Evolutionary conservation across 2,329 filamentous ascomycete genomes (phyloP).

Genomic region (Pseudogymnoascus pannorum): DNA sequence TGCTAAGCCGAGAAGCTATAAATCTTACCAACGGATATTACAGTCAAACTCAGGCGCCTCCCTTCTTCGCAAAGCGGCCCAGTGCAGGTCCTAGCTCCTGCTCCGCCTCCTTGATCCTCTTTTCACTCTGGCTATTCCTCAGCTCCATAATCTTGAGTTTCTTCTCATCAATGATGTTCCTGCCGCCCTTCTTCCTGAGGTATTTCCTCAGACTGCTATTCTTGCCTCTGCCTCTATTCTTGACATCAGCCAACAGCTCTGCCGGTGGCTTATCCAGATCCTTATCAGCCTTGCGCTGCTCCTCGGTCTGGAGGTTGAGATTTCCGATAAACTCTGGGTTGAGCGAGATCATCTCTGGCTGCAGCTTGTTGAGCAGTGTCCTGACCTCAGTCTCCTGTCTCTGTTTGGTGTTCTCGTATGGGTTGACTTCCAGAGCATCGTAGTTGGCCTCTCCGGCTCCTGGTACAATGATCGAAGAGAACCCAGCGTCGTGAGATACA

Average conservation of each 20-base stretch:
- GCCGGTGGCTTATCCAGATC: conserved; percentile 66
- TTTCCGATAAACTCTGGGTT: conserved; percentile 88
- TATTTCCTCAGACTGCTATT: conserved; percentile 85
- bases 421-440: conserved; percentile 87
- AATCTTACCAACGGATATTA: not conserved
- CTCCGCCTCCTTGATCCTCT: conserved; percentile 59
- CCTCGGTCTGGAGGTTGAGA: conserved; percentile 72
- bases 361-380: conserved; percentile 83
- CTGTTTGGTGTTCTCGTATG: conserved; percentile 89
- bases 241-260: conserved; percentile 52
- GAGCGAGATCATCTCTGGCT: conserved; percentile 93
- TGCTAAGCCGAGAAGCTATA: conserved; percentile 6
- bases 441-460: conserved; percentile 97
- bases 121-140: conserved; percentile 60
- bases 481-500: conserved; percentile 75
- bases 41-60: conserved; percentile 8
- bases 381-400: conserved; percentile 89
- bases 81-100: conserved; percentile 78
- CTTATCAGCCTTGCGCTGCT: conserved; percentile 68
- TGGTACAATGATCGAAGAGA: conserved; percentile 82
- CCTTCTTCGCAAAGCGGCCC: conserved; percentile 73
- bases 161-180: conserved; percentile 96
- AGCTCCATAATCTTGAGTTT: conserved; percentile 78
- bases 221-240: conserved; percentile 78
- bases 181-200: conserved; percentile 81